These are phyloP conservation scores for Ophiosphaerella narmari DNA, from an alignment of 2,329 filamentous ascomycete genomes.

Conservation along the genomic window DNA sequence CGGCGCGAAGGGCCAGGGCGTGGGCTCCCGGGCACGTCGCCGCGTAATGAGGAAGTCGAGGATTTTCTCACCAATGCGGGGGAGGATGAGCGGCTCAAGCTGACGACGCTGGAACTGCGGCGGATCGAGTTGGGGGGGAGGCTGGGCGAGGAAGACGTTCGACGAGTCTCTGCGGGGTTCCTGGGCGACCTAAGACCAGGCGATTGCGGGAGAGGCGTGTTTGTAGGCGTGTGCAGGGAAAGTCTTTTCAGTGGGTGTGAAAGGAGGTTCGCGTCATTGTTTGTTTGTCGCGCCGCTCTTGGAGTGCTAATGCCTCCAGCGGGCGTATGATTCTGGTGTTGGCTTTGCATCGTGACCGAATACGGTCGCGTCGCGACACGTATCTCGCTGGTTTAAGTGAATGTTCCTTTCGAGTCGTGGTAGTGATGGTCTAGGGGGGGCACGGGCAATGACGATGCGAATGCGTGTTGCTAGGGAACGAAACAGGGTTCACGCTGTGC, in stretches of 20 bases:
- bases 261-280: constrained; percentile 41
- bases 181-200: constrained; percentile 34
- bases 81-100: constrained; percentile 46
- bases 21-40: constrained; percentile 44
- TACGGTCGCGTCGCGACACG: constrained; percentile 31
- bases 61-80: constrained; percentile 50
- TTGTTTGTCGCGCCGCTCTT: constrained; percentile 35
- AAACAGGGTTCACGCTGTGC: not conserved
- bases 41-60: constrained; percentile 51
- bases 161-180: constrained; percentile 20
- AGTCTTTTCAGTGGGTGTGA: constrained; percentile 43
- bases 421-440: constrained; percentile 15
- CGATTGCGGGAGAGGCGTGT: constrained; percentile 37
- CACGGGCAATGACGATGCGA: constrained; percentile 19
- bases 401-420: constrained; percentile 4
- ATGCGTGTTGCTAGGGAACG: constrained; percentile 6
- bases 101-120: constrained; percentile 51
- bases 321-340: constrained; percentile 13
- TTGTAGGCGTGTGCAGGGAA: constrained; percentile 41
- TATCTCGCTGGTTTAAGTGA: constrained; percentile 16
- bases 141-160: constrained; percentile 34
- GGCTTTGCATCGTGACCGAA: constrained; percentile 34
- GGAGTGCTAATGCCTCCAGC: constrained; percentile 13
- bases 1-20: constrained; percentile 46
- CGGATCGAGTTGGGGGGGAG: constrained; percentile 39